Percentiles rank a stretch among this genome's conserved stretches.
Evolutionary conservation across 176 grass and related monocot species (phyloP).

Genomic region (Poa pratensis): DNA sequence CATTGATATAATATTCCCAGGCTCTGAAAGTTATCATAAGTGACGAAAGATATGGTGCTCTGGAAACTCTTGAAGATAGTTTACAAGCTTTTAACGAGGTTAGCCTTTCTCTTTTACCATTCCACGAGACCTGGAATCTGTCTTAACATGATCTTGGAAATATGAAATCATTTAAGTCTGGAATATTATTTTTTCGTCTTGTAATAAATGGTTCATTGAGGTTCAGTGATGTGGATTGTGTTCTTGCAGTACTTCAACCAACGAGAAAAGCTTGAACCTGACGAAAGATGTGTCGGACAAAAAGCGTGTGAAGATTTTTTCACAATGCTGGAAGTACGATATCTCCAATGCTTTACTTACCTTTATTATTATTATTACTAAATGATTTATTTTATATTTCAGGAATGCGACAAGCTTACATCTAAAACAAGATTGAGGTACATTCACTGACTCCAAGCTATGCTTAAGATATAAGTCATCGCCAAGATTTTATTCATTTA

Average conservation of each 20-base stretch:
- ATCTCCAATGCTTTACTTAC: not conserved
- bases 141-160: not conserved
- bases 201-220: slow-evolving; percentile 7
- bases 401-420: slow-evolving; percentile 81
- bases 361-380: not conserved
- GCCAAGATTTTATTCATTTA: too few relatives aligned
- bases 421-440: slow-evolving; percentile 85
- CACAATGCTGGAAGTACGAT: slow-evolving; percentile 85
- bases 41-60: slow-evolving; percentile 27
- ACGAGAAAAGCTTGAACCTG: slow-evolving; percentile 77
- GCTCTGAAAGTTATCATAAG: slow-evolving; percentile 77
- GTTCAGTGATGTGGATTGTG: not conserved
- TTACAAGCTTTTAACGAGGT: slow-evolving; percentile 99
- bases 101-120: slow-evolving; percentile 15
- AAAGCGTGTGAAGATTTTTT: slow-evolving; percentile 89
- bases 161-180: not conserved
- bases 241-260: slow-evolving; percentile 84
- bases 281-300: slow-evolving; percentile 80
- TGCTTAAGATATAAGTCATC: too few relatives aligned
- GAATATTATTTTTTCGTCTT: not conserved
- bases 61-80: slow-evolving; percentile 81
- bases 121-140: not conserved
- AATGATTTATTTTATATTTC: slow-evolving; percentile 35
- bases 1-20: slow-evolving; percentile 55
- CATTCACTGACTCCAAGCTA: not conserved